Evolutionary conservation across 2,329 filamentous ascomycete genomes (phyloP).

Genomic region (Trichoderma sp.): DNA sequence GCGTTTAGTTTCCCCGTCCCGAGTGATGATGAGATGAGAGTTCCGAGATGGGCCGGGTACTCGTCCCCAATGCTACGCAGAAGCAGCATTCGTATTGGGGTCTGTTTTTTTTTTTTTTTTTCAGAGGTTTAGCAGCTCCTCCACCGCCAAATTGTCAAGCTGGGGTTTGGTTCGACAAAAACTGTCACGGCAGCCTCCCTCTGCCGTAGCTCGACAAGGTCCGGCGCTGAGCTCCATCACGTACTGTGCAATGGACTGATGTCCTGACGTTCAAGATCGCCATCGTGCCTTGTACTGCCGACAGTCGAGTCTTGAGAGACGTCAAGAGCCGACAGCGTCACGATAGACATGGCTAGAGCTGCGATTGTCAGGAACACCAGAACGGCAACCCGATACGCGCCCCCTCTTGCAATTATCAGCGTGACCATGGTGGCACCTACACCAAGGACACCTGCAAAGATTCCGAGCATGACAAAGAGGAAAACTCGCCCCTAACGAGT

Average conservation of each 20-base stretch:
- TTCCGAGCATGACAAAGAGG: background rate
- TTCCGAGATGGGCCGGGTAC: slow-evolving; percentile 2
- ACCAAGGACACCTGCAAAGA: background rate
- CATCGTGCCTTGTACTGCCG: background rate
- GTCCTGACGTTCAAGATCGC: background rate
- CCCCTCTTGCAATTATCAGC: background rate
- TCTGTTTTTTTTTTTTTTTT: slow-evolving; percentile 2
- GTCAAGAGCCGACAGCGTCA: background rate
- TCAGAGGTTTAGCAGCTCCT: background rate
- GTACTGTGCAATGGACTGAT: background rate
- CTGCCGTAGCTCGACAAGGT: slow-evolving; percentile 3
- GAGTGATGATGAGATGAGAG: background rate
- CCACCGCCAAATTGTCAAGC: background rate
- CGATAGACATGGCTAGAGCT: background rate
- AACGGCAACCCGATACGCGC: background rate
- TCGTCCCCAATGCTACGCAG: slow-evolving; percentile 1
- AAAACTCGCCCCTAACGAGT: background rate
- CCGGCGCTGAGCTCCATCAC: background rate
- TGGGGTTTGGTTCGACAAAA: slow-evolving; percentile 2
- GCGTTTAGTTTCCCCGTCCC: background rate
- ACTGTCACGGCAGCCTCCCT: background rate
- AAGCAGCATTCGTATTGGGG: slow-evolving; percentile 1
- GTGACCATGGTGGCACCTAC: background rate
- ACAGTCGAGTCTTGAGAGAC: background rate
- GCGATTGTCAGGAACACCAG: background rate